phyloP scores from a whole-genome alignment of 1,139 yeast genomes.

The Yamadazyma oceani region DNA sequence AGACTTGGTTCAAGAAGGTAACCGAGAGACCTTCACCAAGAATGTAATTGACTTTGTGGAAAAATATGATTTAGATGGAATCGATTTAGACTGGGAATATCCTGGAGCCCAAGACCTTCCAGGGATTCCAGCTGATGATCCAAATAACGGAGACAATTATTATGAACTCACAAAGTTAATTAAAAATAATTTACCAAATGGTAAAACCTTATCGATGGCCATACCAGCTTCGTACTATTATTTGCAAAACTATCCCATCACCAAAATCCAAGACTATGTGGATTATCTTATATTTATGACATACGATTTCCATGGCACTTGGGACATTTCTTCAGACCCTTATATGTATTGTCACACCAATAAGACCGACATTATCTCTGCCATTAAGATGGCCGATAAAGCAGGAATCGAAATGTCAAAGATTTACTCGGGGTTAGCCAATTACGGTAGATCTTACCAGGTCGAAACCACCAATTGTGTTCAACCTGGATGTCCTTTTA shows the following conservation, averaged over 20 bases:
- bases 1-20: slow-evolving; percentile 11
- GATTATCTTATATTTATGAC: slow-evolving; percentile 19
- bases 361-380: neutral
- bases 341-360: slow-evolving; percentile 1
- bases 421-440: slow-evolving; percentile 1
- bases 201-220: slow-evolving; percentile 21
- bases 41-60: slow-evolving; percentile 16
- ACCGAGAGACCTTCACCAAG: slow-evolving; percentile 16
- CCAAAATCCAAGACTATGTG: slow-evolving; percentile 15
- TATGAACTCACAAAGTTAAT: slow-evolving; percentile 14
- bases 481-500: slow-evolving; percentile 1
- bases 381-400: slow-evolving; percentile 2
- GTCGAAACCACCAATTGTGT: slow-evolving; percentile 1
- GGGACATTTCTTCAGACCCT: slow-evolving; percentile 9
- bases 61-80: slow-evolving; percentile 19
- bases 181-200: slow-evolving; percentile 13
- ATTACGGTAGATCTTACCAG: slow-evolving; percentile 3
- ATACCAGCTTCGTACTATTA: slow-evolving; percentile 16
- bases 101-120: slow-evolving; percentile 15
- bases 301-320: slow-evolving; percentile 19
- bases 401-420: slow-evolving; percentile 2
- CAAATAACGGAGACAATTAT: slow-evolving; percentile 15
- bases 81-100: slow-evolving; percentile 24
- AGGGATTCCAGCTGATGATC: slow-evolving; percentile 15
- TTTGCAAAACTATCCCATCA: slow-evolving; percentile 15